phyloP scores from a whole-genome alignment of 2,329 filamentous ascomycete genomes.

The Aspergillus brasiliensis region DNA sequence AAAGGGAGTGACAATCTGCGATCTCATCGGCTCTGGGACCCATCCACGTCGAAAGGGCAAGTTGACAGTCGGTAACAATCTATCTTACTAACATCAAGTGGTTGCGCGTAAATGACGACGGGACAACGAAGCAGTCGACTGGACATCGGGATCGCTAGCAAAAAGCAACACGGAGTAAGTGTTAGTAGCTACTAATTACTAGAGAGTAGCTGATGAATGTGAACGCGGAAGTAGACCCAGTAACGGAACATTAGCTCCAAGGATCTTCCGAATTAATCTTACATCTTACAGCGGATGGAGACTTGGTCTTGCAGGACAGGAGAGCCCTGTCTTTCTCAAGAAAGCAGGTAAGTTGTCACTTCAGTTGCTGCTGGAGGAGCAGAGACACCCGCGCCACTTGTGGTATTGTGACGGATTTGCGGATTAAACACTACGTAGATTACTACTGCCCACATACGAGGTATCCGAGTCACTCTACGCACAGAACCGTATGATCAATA shows the following conservation, averaged over 20 bases:
- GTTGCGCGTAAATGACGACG: slow-evolving; percentile 5
- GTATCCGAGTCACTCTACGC: not conserved
- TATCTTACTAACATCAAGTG: not conserved
- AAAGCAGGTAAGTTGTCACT: slow-evolving; percentile 3
- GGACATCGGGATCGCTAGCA: not conserved
- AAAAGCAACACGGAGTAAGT: not conserved
- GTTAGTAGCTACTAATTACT: too few relatives aligned
- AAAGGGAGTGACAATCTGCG: not conserved
- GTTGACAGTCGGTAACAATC: too few relatives aligned
- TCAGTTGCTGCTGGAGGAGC: slow-evolving; percentile 4
- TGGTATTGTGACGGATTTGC: slow-evolving; percentile 6
- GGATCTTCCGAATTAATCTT: slow-evolving; percentile 19
- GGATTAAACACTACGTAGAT: not conserved
- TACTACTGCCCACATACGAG: not conserved
- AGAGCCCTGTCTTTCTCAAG: not conserved
- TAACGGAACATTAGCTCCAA: slow-evolving; percentile 17
- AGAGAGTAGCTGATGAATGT: slow-evolving; percentile 2
- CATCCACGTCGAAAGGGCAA: too few relatives aligned
- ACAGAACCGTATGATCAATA: not conserved
- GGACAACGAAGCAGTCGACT: not conserved
- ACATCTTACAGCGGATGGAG: slow-evolving; percentile 7
- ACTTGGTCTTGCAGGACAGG: not conserved
- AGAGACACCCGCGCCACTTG: slow-evolving; percentile 14
- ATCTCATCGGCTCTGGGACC: not conserved
- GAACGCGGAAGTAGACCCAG: slow-evolving; percentile 28